These are phyloP conservation scores for Peniophora sp. DNA, from an alignment of 1,284 basidiomycete species.

Conservation along the genomic window DNA sequence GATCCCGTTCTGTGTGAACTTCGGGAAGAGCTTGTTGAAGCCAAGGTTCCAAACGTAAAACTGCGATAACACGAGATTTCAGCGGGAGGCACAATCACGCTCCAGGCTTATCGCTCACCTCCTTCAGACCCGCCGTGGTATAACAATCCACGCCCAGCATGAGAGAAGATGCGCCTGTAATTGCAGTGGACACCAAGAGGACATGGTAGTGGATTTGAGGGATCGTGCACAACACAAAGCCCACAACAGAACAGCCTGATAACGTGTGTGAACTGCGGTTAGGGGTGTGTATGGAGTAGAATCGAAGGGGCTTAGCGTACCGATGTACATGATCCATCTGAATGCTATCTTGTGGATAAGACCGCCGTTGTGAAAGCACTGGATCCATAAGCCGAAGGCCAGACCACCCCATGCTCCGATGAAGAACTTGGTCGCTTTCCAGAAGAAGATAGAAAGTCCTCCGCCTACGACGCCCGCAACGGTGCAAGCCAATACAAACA, in stretches of 20 bases:
- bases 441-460: slow-evolving; percentile 82
- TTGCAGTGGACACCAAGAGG: slow-evolving; percentile 75
- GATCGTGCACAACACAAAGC: slow-evolving; percentile 42
- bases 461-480: slow-evolving; percentile 82
- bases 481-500: slow-evolving; percentile 80
- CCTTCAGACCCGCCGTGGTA: slow-evolving; percentile 85
- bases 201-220: slow-evolving; percentile 70
- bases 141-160: slow-evolving; percentile 93
- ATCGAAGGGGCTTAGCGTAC: slow-evolving; percentile 28
- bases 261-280: slow-evolving; percentile 28
- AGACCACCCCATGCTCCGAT: slow-evolving; percentile 89
- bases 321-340: slow-evolving; percentile 85
- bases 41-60: slow-evolving; percentile 96
- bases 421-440: slow-evolving; percentile 79
- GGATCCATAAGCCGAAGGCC: slow-evolving; percentile 79
- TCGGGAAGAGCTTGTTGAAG: slow-evolving; percentile 72
- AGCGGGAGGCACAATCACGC: slow-evolving; percentile 6
- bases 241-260: slow-evolving; percentile 29
- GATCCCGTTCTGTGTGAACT: slow-evolving; percentile 58
- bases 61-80: slow-evolving; percentile 26
- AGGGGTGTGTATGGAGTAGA: slow-evolving; percentile 6
- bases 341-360: slow-evolving; percentile 70
- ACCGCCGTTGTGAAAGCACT: slow-evolving; percentile 78
- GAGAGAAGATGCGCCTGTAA: slow-evolving; percentile 89
- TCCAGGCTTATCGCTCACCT: slow-evolving; percentile 37